These are phyloP conservation scores for Luffa acutangula DNA, from an alignment of 306 rosid species.

Conservation along the genomic window DNA sequence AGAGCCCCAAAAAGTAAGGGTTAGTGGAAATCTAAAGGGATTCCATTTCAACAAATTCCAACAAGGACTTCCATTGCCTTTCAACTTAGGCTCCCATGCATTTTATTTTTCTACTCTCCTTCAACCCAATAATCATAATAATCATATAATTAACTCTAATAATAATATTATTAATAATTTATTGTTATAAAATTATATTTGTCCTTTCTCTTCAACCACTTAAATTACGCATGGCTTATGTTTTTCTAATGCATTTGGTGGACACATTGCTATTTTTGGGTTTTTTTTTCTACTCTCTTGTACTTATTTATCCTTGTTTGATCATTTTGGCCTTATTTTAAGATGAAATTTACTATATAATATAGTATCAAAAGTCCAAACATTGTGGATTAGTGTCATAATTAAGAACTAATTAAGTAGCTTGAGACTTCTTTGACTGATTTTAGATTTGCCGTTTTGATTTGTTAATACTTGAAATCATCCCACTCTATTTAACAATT, in stretches of 20 bases:
- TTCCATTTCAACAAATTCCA: slow-evolving; percentile 3
- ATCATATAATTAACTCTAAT: not conserved
- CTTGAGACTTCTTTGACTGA: not conserved
- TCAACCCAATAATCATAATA: not conserved
- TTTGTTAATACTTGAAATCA: not conserved
- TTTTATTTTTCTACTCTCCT: not conserved
- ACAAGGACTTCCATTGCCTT: not conserved
- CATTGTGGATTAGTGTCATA: not conserved
- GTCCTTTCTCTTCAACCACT: not conserved
- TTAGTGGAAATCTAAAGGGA: slow-evolving; percentile 2
- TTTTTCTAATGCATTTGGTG: not conserved
- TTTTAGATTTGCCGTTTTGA: no score
- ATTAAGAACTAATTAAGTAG: not conserved
- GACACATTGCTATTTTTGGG: not conserved
- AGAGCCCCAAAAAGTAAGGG: not conserved
- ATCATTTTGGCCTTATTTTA: no score
- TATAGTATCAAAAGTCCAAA: not conserved
- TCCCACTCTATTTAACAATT: not conserved
- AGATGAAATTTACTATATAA: no score
- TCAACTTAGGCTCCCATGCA: not conserved
- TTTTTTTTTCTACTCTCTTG: no score
- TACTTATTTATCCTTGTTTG: not conserved
- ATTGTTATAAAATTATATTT: no score
- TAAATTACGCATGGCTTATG: not conserved
- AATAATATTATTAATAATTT: no score